A percentile compares a stretch with the other conserved stretches of the same genome.
These are phyloP conservation scores for Phaeosphaeriaceae sp. DNA, from an alignment of 2,329 filamentous ascomycete genomes.

Conservation along the genomic window DNA sequence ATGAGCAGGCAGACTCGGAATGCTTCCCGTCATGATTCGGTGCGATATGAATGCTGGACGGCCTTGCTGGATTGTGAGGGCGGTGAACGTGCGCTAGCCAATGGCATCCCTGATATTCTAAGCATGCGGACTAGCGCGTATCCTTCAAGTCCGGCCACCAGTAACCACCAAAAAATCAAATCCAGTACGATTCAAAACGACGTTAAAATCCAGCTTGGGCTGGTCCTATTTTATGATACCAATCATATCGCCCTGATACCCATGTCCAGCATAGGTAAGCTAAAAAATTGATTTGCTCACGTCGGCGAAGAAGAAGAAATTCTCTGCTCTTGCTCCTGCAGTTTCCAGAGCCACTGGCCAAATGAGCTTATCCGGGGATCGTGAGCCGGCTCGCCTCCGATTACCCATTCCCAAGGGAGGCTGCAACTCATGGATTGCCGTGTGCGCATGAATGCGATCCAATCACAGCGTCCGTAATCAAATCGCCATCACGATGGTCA, in stretches of 20 bases:
- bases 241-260: background rate
- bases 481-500: background rate
- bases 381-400: conserved; percentile 26
- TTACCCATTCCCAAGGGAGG: conserved; percentile 15
- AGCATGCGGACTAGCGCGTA: conserved; percentile 24
- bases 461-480: background rate
- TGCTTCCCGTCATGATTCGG: conserved; percentile 26
- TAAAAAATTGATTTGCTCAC: conserved; percentile 11
- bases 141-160: conserved; percentile 13
- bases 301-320: conserved; percentile 18
- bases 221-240: background rate
- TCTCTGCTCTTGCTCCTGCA: conserved; percentile 8
- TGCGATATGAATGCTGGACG: conserved; percentile 20
- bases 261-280: background rate
- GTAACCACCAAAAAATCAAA: conserved; percentile 1
- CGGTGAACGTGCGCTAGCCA: conserved; percentile 30
- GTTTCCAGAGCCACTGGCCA: conserved; percentile 8
- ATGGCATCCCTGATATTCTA: conserved; percentile 29
- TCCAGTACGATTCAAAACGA: background rate
- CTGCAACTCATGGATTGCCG: conserved; percentile 3
- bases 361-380: conserved; percentile 19
- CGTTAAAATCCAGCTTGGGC: background rate
- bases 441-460: conserved; percentile 3
- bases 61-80: conserved; percentile 20
- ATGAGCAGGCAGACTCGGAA: conserved; percentile 19